phyloP scores from a whole-genome alignment of 441 rosid species.

The Gossypium gossypioides region DNA sequence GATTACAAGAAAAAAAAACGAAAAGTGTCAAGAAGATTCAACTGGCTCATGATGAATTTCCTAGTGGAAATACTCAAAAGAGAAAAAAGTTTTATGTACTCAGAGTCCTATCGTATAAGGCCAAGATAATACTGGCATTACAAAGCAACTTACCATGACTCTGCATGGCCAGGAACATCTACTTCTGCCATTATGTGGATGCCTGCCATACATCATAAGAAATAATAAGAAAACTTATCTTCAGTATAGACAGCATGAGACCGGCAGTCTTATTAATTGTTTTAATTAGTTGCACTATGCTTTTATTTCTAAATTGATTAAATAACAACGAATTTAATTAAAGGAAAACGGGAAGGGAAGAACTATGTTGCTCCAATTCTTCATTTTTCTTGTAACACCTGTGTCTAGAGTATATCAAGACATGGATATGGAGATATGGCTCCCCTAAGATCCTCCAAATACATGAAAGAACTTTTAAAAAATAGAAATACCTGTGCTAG shows the following conservation, averaged over 20 bases:
- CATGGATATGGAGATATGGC: not conserved
- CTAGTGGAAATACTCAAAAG: not conserved
- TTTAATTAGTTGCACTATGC: not conserved
- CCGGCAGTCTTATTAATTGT: not conserved
- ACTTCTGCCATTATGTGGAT: conserved; percentile 86
- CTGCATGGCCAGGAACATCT: conserved; percentile 97
- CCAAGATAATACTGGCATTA: not conserved
- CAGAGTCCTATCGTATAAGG: not conserved
- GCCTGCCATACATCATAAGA: conserved; percentile 42
- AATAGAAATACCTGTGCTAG: not conserved
- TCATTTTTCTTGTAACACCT: not conserved
- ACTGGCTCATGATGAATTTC: not conserved
- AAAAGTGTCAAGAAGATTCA: not conserved
- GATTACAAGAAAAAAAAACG: not conserved
- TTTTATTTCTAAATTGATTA: not conserved
- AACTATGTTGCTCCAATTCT: not conserved
- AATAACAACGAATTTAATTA: not conserved
- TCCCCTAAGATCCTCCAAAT: not conserved
- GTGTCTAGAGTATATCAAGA: not conserved
- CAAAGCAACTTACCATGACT: conserved; percentile 60
- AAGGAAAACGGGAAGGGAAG: not conserved
- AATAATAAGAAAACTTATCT: not conserved
- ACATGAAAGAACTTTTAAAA: not conserved
- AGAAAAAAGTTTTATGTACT: not conserved
- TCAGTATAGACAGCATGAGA: not conserved